A percentile compares a stretch with the other conserved stretches of the same genome.
Evolutionary conservation across 2,329 filamentous ascomycete species (phyloP).

Genomic region (Alternaria longipes): DNA sequence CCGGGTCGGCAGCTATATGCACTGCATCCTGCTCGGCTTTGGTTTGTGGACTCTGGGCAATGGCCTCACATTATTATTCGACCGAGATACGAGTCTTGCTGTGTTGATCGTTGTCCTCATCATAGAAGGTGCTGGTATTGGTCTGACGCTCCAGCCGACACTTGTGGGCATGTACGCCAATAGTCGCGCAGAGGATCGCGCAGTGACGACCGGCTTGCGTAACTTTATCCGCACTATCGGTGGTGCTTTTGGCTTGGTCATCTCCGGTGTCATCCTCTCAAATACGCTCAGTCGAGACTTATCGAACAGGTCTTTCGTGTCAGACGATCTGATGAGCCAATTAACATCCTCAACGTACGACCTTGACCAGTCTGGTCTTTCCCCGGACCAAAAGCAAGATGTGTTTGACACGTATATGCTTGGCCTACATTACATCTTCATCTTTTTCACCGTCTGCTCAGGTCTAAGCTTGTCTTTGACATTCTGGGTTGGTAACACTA

Average conservation of each 20-base stretch:
- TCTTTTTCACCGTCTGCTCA: constrained; percentile 30
- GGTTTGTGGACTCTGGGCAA: constrained; percentile 61
- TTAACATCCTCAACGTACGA: constrained; percentile 35
- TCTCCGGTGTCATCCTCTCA: constrained; percentile 44
- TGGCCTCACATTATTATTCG: constrained; percentile 63
- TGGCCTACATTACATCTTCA: constrained; percentile 31
- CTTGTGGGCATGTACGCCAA: constrained; percentile 66
- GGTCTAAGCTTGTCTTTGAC: constrained; percentile 28
- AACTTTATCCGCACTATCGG: constrained; percentile 71
- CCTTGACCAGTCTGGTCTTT: constrained; percentile 21
- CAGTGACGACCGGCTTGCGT: constrained; percentile 68
- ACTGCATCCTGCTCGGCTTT: constrained; percentile 46
- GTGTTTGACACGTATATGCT: constrained; percentile 30
- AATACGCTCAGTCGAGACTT: constrained; percentile 28
- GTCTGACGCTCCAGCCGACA: constrained; percentile 62
- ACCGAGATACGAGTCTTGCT: constrained; percentile 53
- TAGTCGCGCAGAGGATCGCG: constrained; percentile 62
- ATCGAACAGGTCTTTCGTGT: constrained; percentile 19
- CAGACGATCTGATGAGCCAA: constrained; percentile 19
- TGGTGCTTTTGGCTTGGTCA: constrained; percentile 66
- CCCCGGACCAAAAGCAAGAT: constrained; percentile 13
- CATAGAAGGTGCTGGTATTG: constrained; percentile 57
- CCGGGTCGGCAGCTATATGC: constrained; percentile 30
- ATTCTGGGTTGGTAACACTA: constrained; percentile 33
- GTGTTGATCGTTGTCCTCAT: constrained; percentile 64